These are phyloP conservation scores for Fonsecaea pedrosoi DNA, from an alignment of 2,329 filamentous ascomycete species.

Conservation along the genomic window DNA sequence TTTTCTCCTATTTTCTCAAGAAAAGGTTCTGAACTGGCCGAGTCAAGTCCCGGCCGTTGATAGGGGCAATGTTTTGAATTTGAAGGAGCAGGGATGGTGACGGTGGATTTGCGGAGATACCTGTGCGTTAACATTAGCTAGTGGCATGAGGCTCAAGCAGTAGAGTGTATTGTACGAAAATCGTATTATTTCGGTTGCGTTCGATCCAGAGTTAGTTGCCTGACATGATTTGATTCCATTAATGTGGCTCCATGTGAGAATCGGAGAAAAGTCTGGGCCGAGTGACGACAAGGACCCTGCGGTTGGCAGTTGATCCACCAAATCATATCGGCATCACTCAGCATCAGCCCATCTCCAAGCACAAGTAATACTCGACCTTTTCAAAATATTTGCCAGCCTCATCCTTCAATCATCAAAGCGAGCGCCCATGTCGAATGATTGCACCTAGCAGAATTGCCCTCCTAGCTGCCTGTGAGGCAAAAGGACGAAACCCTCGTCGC, in stretches of 20 bases:
- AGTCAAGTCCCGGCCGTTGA: background rate
- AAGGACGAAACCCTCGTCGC: background rate
- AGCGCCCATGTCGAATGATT: background rate
- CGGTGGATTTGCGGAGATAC: background rate
- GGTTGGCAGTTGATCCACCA: slow-evolving; percentile 2
- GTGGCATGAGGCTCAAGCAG: background rate
- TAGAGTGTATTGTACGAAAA: slow-evolving; percentile 6
- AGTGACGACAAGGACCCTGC: background rate
- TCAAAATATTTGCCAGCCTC: background rate
- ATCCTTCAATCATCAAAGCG: background rate
- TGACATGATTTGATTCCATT: background rate
- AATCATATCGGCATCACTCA: background rate
- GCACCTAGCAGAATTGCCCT: background rate
- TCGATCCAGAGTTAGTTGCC: background rate
- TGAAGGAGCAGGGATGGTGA: background rate
- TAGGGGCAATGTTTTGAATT: background rate
- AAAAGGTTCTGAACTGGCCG: background rate
- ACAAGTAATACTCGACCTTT: background rate
- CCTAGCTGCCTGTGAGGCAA: background rate
- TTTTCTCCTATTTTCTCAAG: background rate
- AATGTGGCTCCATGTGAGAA: background rate
- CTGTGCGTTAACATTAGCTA: background rate
- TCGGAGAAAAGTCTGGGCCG: background rate
- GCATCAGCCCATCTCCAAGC: background rate
- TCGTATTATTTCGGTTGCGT: background rate